Percentiles rank a stretch among this genome's conserved stretches.
These are phyloP conservation scores for Malassezia caprae DNA, from an alignment of 1,284 basidiomycete species.

Conservation along the genomic window DNA sequence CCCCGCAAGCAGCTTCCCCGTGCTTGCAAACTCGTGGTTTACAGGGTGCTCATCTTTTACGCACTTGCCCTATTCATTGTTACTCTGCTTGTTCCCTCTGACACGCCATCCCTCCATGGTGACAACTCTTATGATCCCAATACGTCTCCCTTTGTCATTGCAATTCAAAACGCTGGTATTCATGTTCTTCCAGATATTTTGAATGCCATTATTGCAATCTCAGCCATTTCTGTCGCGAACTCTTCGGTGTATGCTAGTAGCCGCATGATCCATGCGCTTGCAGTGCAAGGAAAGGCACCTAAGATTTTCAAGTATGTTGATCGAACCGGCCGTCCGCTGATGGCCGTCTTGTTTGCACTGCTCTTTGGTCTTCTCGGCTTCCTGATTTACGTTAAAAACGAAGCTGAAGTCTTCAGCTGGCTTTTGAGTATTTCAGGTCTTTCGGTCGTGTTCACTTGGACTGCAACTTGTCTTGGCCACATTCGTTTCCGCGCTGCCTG, in stretches of 20 bases:
- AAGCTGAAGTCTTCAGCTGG: constrained; percentile 47
- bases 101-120: constrained; percentile 21
- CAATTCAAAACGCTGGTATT: constrained; percentile 50
- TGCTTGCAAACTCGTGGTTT: constrained; percentile 30
- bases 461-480: constrained; percentile 34
- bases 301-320: constrained; percentile 51
- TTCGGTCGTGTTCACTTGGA: constrained; percentile 52
- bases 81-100: constrained; percentile 34
- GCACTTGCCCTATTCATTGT: constrained; percentile 51
- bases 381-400: constrained; percentile 37
- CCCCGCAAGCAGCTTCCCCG: constrained; percentile 45
- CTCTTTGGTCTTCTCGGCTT: constrained; percentile 39
- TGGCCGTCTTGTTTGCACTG: constrained; percentile 45
- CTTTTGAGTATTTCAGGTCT: constrained; percentile 53
- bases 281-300: constrained; percentile 50
- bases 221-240: constrained; percentile 50
- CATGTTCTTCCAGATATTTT: constrained; percentile 51
- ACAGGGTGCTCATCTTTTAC: constrained; percentile 50
- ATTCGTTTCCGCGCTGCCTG: constrained; percentile 50
- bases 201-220: constrained; percentile 51
- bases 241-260: constrained; percentile 49
- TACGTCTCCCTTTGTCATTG: constrained; percentile 53
- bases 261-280: constrained; percentile 47
- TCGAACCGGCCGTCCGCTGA: constrained; percentile 52
- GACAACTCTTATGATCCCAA: constrained; percentile 40